Percentiles rank a stretch among this genome's conserved stretches.
These are phyloP conservation scores for Komagataella pastoris DNA, from an alignment of 805 yeast genomes.

Conservation along the genomic window DNA sequence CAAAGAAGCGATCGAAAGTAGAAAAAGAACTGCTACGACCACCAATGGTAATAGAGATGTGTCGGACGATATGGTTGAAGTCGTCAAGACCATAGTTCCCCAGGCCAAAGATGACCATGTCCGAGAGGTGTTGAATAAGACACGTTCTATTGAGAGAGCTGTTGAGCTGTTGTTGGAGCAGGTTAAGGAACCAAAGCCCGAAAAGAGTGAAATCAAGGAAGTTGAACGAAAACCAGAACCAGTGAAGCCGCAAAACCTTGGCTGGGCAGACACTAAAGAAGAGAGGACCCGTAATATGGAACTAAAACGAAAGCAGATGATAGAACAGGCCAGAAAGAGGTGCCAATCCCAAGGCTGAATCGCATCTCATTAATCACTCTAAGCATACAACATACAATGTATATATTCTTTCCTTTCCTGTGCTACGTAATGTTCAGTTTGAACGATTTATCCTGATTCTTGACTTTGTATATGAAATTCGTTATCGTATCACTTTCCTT, in stretches of 20 bases:
- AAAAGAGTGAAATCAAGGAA: conserved; percentile 16
- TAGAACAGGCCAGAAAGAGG: conserved; percentile 46
- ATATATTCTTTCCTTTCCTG: too few relatives aligned
- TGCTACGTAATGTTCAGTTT: conserved; percentile 16
- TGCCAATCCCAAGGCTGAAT: conserved; percentile 12
- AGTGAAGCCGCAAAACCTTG: conserved; percentile 8
- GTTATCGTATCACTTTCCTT: conserved; percentile 82
- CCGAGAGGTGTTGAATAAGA: conserved; percentile 52
- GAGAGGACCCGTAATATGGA: conserved; percentile 29
- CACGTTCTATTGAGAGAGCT: conserved; percentile 75
- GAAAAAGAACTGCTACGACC: conserved; percentile 3
- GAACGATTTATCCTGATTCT: conserved; percentile 37
- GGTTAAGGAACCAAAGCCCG: conserved; percentile 47
- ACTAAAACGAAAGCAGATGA: conserved; percentile 41
- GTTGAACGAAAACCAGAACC: conserved; percentile 19
- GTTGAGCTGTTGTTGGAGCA: conserved; percentile 56
- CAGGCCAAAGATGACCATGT: conserved; percentile 56
- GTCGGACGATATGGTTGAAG: conserved; percentile 66
- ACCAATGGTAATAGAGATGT: conserved; percentile 25
- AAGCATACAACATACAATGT: not conserved
- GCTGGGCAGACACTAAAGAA: conserved; percentile 29
- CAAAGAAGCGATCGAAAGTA: conserved; percentile 1
- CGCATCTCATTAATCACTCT: not conserved
- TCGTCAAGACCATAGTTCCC: conserved; percentile 78
- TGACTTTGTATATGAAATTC: conserved; percentile 76